phyloP scores from a whole-genome alignment of 2,329 filamentous ascomycete genomes.

The Exophiala oligosperma region DNA sequence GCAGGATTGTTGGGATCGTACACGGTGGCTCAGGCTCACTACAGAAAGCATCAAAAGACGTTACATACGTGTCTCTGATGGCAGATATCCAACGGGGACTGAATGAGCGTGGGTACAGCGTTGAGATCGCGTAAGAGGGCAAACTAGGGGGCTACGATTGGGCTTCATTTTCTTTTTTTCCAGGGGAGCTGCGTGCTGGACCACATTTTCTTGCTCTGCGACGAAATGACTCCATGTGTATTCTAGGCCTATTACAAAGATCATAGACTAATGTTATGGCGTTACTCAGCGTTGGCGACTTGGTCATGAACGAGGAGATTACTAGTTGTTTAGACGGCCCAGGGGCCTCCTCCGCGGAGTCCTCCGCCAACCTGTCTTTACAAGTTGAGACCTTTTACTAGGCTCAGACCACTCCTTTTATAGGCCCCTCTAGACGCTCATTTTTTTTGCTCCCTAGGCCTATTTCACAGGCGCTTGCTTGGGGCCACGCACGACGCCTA shows the following conservation, averaged over 20 bases:
- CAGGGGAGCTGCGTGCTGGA: background rate
- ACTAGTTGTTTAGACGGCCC: no score
- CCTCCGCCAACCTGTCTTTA: no score
- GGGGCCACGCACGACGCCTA: no score
- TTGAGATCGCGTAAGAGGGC: conserved; percentile 1
- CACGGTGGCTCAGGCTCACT: background rate
- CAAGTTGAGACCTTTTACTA: no score
- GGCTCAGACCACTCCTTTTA: no score
- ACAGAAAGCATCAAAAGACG: background rate
- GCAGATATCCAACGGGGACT: conserved; percentile 1
- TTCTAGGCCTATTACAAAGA: background rate
- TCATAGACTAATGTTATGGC: no score
- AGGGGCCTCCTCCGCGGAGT: no score
- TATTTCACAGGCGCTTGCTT: no score
- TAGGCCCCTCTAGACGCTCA: no score
- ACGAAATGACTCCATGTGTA: background rate
- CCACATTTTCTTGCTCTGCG: background rate
- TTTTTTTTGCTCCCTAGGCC: no score
- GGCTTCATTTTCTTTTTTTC: background rate
- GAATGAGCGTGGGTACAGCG: background rate
- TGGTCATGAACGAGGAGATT: no score
- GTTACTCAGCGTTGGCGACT: no score
- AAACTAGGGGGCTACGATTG: background rate
- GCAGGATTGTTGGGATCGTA: conserved; percentile 6
- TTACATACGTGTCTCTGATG: conserved; percentile 8